Percentiles rank a stretch among this genome's conserved stretches.
phyloP scores from a whole-genome alignment of 2,329 filamentous ascomycete species.

The Nemania sp. region DNA sequence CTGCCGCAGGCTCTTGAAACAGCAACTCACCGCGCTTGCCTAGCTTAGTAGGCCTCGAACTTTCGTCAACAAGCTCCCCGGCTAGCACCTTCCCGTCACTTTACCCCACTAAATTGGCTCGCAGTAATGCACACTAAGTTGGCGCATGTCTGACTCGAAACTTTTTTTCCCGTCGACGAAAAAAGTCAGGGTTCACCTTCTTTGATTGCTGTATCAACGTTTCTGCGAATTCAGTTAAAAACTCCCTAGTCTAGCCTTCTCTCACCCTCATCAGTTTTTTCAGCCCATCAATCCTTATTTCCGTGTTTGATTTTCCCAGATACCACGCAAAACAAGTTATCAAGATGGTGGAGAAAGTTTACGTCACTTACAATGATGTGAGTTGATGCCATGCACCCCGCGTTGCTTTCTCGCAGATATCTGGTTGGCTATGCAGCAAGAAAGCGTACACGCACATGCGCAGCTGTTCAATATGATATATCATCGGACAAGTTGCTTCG shows the following conservation, averaged over 20 bases:
- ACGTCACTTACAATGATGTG: conserved; percentile 92
- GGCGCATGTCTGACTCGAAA: conserved; percentile 20
- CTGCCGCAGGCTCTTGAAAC: conserved; percentile 3
- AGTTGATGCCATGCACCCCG: conserved; percentile 40
- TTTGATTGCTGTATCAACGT: not conserved
- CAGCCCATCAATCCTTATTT: not conserved
- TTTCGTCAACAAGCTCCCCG: no score
- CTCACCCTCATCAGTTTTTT: not conserved
- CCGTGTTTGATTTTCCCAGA: not conserved
- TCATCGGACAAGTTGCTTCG: no score
- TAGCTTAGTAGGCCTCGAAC: not conserved
- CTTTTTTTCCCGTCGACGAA: conserved; percentile 7
- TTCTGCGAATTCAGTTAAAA: not conserved
- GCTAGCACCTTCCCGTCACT: conserved; percentile 5
- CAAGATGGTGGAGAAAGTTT: conserved; percentile 82
- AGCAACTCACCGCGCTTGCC: not conserved
- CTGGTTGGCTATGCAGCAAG: not conserved
- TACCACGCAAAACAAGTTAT: conserved; percentile 15
- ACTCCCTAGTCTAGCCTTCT: not conserved
- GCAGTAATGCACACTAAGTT: conserved; percentile 2
- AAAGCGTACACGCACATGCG: not conserved
- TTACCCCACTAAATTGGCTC: conserved; percentile 6
- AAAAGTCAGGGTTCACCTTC: conserved; percentile 20
- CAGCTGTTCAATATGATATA: no score
- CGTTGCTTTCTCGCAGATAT: conserved; percentile 22